These are phyloP conservation scores for Agaricus blazei DNA, from an alignment of 768 basidiomycete species.

Conservation along the genomic window DNA sequence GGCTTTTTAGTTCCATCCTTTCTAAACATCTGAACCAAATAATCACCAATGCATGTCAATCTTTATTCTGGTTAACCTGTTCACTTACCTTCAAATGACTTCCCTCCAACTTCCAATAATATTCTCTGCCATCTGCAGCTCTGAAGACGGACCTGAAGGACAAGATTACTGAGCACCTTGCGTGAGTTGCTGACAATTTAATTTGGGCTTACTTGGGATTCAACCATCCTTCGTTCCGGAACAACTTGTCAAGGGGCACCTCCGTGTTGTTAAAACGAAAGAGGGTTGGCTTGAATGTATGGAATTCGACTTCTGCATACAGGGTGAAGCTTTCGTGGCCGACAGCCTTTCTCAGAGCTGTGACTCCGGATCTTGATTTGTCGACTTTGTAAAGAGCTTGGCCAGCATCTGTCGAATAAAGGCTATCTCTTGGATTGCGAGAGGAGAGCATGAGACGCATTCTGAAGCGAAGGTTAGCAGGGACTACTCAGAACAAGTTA, in stretches of 20 bases:
- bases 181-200: too few species aligned
- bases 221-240: background rate
- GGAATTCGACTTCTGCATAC: constrained; percentile 11
- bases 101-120: constrained; percentile 24
- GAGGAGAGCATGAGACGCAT: constrained; percentile 12
- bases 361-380: background rate
- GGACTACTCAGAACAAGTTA: too few species aligned
- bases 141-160: constrained; percentile 3
- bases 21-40: constrained; percentile 11
- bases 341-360: too few species aligned
- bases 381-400: constrained; percentile 16
- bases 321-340: background rate
- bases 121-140: constrained; percentile 17
- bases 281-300: background rate
- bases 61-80: background rate
- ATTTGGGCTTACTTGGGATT: too few species aligned
- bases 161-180: background rate
- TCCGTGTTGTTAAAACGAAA: background rate
- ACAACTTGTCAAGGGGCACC: background rate
- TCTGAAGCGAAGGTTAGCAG: too few species aligned
- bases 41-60: background rate
- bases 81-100: constrained; percentile 15
- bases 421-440: constrained; percentile 16
- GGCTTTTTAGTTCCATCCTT: constrained; percentile 16
- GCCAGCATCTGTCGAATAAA: constrained; percentile 16